A percentile compares a stretch with the other conserved stretches of the same genome.
Evolutionary conservation across 768 basidiomycete species (phyloP).

Genomic region (Trametes villosa): DNA sequence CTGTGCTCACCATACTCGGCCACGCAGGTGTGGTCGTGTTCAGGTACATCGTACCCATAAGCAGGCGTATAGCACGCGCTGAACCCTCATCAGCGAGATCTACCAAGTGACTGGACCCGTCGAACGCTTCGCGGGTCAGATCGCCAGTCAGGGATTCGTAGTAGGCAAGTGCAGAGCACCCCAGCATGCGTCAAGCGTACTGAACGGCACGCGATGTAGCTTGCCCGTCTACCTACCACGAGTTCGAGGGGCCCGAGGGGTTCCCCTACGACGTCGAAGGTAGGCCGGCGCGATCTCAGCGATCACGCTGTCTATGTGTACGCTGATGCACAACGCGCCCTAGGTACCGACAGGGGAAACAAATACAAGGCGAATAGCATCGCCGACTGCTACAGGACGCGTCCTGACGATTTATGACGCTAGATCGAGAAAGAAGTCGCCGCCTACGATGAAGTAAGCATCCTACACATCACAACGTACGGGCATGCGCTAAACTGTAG

Average conservation of each 20-base stretch:
- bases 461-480: not conserved
- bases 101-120: conserved; percentile 97
- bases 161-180: conserved; percentile 56
- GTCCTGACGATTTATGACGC: not conserved
- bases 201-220: conserved; percentile 45
- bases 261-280: conserved; percentile 90
- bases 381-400: not conserved
- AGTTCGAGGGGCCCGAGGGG: conserved; percentile 87
- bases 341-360: conserved; percentile 91
- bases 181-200: not conserved
- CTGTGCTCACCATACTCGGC: no score
- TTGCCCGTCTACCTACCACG: conserved; percentile 87
- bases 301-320: not conserved
- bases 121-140: conserved; percentile 88
- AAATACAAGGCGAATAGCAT: conserved; percentile 69
- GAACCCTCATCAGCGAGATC: conserved; percentile 71
- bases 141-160: conserved; percentile 84
- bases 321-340: not conserved
- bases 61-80: not conserved
- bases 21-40: conserved; percentile 78
- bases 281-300: conserved; percentile 24
- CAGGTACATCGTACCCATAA: conserved; percentile 52
- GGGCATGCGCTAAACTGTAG: not conserved
- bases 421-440: conserved; percentile 87
- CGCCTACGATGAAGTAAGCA: conserved; percentile 82